Base-by-base conservation (phyloP, 2,329 filamentous ascomycete genomes). In the Chaetomium olivaceum region DNA sequence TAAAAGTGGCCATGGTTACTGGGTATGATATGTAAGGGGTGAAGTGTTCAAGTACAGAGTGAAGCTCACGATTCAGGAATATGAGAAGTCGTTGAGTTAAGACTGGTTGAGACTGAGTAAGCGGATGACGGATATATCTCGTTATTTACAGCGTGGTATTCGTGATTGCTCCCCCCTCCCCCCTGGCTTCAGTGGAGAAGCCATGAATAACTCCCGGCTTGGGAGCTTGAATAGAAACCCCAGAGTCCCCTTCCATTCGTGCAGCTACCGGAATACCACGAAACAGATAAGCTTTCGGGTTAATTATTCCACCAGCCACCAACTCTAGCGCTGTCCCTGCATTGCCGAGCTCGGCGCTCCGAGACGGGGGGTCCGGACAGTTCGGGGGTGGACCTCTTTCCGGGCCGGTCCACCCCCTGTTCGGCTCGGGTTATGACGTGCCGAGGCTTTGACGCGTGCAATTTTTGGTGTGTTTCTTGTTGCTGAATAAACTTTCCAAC, bases 1-100 rank as follows among this genome's bases (percentile, higher is more conserved):
- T 71, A 59, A 75, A 74, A 19, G 69, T 27, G 29, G 70, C 43
- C 70, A 71, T 71, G n/a, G 29, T 29, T 6, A 27, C 27, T 39
- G 12, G 39, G 4, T 61, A 39, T 19, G 1, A 8, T 61, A 39
- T 19, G 1, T 50, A 3, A 5, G 12, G 31, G 1, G 33, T 58
- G 39, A 3, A 29, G n/a, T 11, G 19, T 43, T n/a, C 16, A n/a
- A 7, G 39, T 52, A 23, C 14, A 33, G n/a, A 36, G 25, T 14
- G 50, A 43, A 21, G 29, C 61, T 62, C 36, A 25, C 27, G 23
- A 55, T 21, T 23, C 4, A 19, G 14, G 25, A 55, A 19, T 21
- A 31, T 46, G 36, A 12, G 19, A 7, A 12, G 27, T 43, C 43
- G 33, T 39, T 43, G 21, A 36, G 27, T 21, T n/a, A 14, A 16